Base-by-base conservation (phyloP, 441 rosid genomes). In the Arabidopsis lyrata region DNA sequence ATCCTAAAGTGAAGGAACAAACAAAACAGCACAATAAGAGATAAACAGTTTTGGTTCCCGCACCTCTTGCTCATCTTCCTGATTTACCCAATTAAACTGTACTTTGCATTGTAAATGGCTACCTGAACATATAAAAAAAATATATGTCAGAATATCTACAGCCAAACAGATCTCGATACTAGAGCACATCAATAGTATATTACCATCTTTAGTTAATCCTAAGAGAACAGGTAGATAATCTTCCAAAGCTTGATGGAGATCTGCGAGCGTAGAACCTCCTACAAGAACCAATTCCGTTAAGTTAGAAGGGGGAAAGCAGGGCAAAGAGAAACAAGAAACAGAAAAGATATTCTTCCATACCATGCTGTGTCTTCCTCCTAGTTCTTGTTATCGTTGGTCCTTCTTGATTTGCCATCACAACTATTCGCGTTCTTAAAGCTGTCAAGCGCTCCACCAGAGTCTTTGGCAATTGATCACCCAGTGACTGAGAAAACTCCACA, bases 351-450 rank as follows among this genome's bases (percentile, higher is more conserved):
- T 68, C 41, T 71, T 66, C 80, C 85, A 67, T 72, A 91, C 98
- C 97, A 72, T 96, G 97, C 78, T 91, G 98, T n/a, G 98, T 93
- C 84, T 86, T 93, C 75, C 96, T 91, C 82, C 91, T 85, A 24
- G 97, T 87, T 81, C 97, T 88, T 52, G 97, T 85, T 60, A 89
- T 83, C n/a, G 97, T 89, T 35, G 99, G 97, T 66, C 87, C 97
- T 89, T 96, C 98, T 83, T 96, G 99, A 53, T 87, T 87, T 12
- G 97, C 98, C 98, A 93, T 91, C 70, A 96, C 97, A 39, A 91
- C 98, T 65, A 96, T 85, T 34, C 97, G 90, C 5, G 94, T 90
- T 83, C 98, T 86, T 72, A 93, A 81, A 70, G 93, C 98, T 45
- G 97, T 81, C 32, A 93, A 68, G 31, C 91, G 93, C 70, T 93